These are phyloP conservation scores for Neoscytalidium dimidiatum DNA, from an alignment of 2,329 filamentous ascomycete genomes.

Conservation along the genomic window DNA sequence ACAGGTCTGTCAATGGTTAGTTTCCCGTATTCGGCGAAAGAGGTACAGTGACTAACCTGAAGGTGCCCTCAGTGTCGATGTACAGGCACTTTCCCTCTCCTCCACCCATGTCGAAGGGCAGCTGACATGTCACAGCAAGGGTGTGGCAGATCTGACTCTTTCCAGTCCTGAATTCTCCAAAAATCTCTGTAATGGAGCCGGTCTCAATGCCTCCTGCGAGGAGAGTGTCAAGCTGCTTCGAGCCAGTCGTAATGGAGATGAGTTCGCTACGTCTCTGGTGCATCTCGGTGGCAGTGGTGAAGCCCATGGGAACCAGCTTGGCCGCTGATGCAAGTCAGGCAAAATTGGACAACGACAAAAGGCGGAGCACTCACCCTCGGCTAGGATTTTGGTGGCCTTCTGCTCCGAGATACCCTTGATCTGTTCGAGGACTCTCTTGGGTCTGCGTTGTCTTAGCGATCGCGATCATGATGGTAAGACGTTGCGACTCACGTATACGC, in stretches of 20 bases:
- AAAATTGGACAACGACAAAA: not conserved
- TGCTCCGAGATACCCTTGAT: slow-evolving; percentile 98
- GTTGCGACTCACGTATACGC: slow-evolving; percentile 75
- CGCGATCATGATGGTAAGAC: not conserved
- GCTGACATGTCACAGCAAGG: slow-evolving; percentile 94
- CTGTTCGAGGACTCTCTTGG: slow-evolving; percentile 77
- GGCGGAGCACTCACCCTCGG: slow-evolving; percentile 68
- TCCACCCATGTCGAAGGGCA: slow-evolving; percentile 98
- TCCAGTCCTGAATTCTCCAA: slow-evolving; percentile 95
- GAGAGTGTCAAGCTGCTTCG: slow-evolving; percentile 93
- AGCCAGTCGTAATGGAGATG: slow-evolving; percentile 97
- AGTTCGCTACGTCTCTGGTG: slow-evolving; percentile 94
- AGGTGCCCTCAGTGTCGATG: slow-evolving; percentile 97
- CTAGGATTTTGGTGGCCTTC: slow-evolving; percentile 88
- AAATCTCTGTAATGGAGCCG: slow-evolving; percentile 96
- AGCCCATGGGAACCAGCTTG: slow-evolving; percentile 97
- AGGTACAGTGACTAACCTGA: slow-evolving; percentile 48
- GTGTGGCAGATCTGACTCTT: slow-evolving; percentile 99
- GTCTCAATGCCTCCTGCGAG: slow-evolving; percentile 95
- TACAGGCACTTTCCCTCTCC: slow-evolving; percentile 98
- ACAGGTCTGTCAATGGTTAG: slow-evolving; percentile 63
- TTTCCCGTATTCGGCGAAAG: not conserved
- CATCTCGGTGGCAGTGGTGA: slow-evolving; percentile 99
- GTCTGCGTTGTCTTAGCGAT: slow-evolving; percentile 46
- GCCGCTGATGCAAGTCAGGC: slow-evolving; percentile 62